Conservation (phyloP, 768 basidiomycete species). For the Mycena rebaudengoi region DNA sequence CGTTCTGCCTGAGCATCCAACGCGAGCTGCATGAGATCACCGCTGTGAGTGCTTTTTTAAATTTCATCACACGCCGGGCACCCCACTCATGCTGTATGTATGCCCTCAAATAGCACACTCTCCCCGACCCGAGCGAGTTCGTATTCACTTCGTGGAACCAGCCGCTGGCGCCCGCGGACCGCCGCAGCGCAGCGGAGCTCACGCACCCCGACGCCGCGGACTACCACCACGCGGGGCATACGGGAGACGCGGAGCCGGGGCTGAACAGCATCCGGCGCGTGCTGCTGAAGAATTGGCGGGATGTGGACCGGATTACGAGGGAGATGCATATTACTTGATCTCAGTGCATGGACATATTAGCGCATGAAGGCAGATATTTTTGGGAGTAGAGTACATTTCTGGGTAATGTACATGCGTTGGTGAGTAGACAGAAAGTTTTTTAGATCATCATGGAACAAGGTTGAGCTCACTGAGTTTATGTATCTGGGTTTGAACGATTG, state of each 20-base stretch:
- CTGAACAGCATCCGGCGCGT: slow-evolving; percentile 48
- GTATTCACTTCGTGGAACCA: slow-evolving; percentile 68
- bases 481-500: too few species aligned
- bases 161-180: slow-evolving; percentile 74
- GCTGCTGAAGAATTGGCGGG: slow-evolving; percentile 51
- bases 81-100: slow-evolving; percentile 21
- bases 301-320: slow-evolving; percentile 46
- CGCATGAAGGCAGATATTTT: too few species aligned
- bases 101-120: slow-evolving; percentile 54
- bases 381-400: too few species aligned
- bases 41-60: slow-evolving; percentile 52
- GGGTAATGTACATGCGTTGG: too few species aligned
- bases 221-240: slow-evolving; percentile 36
- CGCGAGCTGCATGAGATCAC: slow-evolving; percentile 80
- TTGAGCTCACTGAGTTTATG: too few species aligned
- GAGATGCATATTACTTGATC: too few species aligned
- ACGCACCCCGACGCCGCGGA: slow-evolving; percentile 48
- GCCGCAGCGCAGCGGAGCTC: slow-evolving; percentile 64
- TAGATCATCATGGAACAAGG: too few species aligned
- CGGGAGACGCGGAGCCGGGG: slow-evolving; percentile 40
- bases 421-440: too few species aligned
- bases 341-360: too few species aligned
- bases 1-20: slow-evolving; percentile 73
- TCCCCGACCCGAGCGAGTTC: slow-evolving; percentile 59
- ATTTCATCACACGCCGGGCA: slow-evolving; percentile 23